Evolutionary conservation across 2,329 filamentous ascomycete genomes (phyloP), one percentile per base, ranked within the genome.

Genomic region (Diaporthe ampelina): DNA sequence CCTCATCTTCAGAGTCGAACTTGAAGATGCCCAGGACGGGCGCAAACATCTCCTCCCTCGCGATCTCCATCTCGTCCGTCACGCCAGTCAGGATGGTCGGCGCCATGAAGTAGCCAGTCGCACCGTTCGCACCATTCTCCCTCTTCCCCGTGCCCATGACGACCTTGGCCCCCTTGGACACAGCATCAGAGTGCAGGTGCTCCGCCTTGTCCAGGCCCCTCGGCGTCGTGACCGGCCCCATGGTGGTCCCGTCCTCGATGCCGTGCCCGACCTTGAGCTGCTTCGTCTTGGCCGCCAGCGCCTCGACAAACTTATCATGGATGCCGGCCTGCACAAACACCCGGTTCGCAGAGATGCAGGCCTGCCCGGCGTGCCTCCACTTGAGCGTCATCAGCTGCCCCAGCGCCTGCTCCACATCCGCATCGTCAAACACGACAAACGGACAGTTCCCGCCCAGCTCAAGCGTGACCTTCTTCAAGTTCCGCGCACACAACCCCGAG

Each of bases 381-480:
- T 85, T 84, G 56, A 84, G 79, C 26, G 79, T 75, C 72, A 83
- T 81, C 17, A 85, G 79, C 78, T 81, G 79, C 32, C 84, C 83
- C 0, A 91, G 89, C 1, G 92, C 91, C 63, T 88, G 88, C 32
- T 92, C 86, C 59, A 94, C 77, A 77, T 94, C 88, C 29, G 92
- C 92, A 79, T 94, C 92, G 68, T 92, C 90, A 74, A 93, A 88
- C 3, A 94, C 88, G 70, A 94, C 88, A 4, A 91, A 89, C 1
- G 89, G 90, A 7, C 91, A 91, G 81, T 94, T 94, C 17, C 93
- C 93, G 0, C 93, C 93, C 0, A 94, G 86, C 81, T 95, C 93
- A 81, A 94, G 88, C 2, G 94, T 85, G 24, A 91, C 87, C 3
- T 92, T 93, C 84, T 94, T 94, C 72, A 94, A 85, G 78, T 90